Base-by-base conservation (phyloP, 1,284 basidiomycete genomes). In the Ceratobasidium sp. region DNA sequence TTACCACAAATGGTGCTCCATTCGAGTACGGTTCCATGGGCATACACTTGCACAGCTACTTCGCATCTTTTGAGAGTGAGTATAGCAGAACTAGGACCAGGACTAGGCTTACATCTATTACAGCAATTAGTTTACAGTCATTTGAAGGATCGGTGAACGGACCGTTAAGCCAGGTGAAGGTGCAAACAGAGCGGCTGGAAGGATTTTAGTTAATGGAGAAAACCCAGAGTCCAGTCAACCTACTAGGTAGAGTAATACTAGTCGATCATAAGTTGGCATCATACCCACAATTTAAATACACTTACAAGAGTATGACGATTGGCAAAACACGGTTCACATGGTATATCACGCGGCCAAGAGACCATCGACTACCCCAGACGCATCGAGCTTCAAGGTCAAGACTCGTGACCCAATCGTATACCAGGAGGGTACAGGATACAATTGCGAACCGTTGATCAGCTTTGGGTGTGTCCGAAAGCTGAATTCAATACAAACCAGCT, bases 71-170 rank as follows among this genome's bases (percentile, higher is more conserved):
- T 44, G 65, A 30, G 23, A 27, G 23, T 10, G 3, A 18, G 10
- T 10, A 10, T 12, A 48, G 10, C 23, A 16, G 41, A 18, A 23
- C 14, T 33, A 16, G 44, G 3, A 23, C 7, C 65, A 5, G 38
- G 18, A 27, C n/a, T n/a, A 23, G 33, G 48, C 65, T 67, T 46
- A 67, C 65, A 44, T 67, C 65, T 67, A 16, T 16, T 20, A 50
- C 8, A 50, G 8, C 4, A 16, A 20, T 50, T 8, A 50, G 48
- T 16, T 14, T 20, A 50, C 10, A 41, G 38, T 50, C 48, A 20
- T 14, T 14, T 16, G 14, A 14, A 50, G 16, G 14, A 14, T 16
- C 48, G 48, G 48, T 16, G 16, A 27, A 67, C 65, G 20, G 18
- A 67, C 65, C 23, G 65, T 10, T 27, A n/a, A 18, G 10, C 10